Evolutionary conservation across 2,329 filamentous ascomycete species (phyloP).

Genomic region (Cladosporium sp.): DNA sequence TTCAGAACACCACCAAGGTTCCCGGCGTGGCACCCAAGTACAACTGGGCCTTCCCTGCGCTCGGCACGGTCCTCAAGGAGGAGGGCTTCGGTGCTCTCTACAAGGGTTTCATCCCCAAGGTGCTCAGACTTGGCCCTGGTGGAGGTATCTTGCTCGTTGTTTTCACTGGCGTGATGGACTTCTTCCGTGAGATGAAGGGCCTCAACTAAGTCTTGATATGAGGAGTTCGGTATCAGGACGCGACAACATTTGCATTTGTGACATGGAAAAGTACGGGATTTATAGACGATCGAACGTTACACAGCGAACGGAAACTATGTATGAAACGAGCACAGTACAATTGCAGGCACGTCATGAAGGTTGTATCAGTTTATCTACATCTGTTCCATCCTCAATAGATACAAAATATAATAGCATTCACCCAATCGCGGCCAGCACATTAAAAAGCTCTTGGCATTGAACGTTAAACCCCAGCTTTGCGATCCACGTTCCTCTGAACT

Average conservation of each 20-base stretch:
- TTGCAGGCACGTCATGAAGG: background rate
- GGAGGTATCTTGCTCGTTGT: slow-evolving; percentile 78
- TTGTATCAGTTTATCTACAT: background rate
- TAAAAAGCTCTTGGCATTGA: background rate
- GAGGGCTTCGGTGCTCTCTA: slow-evolving; percentile 91
- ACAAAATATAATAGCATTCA: background rate
- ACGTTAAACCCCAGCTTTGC: slow-evolving; percentile 4
- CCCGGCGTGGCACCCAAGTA: slow-evolving; percentile 86
- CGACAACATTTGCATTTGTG: slow-evolving; percentile 1
- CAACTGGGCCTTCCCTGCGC: slow-evolving; percentile 94
- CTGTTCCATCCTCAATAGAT: background rate
- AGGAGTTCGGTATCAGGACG: background rate
- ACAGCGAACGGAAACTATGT: slow-evolving; percentile 6
- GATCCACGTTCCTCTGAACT: background rate
- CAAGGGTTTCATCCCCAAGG: slow-evolving; percentile 98
- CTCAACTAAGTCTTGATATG: background rate
- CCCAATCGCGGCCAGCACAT: background rate
- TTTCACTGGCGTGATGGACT: slow-evolving; percentile 87
- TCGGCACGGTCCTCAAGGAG: slow-evolving; percentile 85
- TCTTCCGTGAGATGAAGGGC: slow-evolving; percentile 74
- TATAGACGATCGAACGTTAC: slow-evolving; percentile 13
- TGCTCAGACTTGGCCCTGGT: slow-evolving; percentile 72
- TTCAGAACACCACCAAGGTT: slow-evolving; percentile 88
- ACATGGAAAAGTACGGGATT: slow-evolving; percentile 13
- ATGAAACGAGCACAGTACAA: slow-evolving; percentile 16